These are phyloP conservation scores for Amyloporia xantha DNA, from an alignment of 768 basidiomycete genomes.

Conservation along the genomic window DNA sequence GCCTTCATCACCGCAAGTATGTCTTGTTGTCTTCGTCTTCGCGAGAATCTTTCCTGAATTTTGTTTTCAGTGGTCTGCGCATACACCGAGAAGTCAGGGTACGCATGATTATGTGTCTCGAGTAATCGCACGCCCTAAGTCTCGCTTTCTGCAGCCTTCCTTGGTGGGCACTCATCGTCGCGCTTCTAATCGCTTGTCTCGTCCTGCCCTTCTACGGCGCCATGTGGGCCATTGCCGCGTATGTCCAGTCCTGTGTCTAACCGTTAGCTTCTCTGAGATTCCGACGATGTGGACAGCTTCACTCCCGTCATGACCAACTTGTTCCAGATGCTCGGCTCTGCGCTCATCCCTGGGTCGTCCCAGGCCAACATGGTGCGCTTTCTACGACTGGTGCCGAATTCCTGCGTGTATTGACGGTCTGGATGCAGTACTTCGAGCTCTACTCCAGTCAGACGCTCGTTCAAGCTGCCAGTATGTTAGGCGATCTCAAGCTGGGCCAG, in stretches of 20 bases:
- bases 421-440: slow-evolving; percentile 14
- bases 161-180: slow-evolving; percentile 44
- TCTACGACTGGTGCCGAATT: not conserved
- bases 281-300: not conserved
- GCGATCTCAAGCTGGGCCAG: slow-evolving; percentile 28
- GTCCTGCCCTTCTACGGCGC: slow-evolving; percentile 45
- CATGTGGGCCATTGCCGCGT: slow-evolving; percentile 10
- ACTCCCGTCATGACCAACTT: slow-evolving; percentile 16
- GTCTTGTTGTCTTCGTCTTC: not conserved
- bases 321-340: slow-evolving; percentile 44
- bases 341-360: slow-evolving; percentile 39
- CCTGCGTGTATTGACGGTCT: slow-evolving; percentile 27
- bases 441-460: slow-evolving; percentile 1
- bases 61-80: slow-evolving; percentile 1
- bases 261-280: not conserved
- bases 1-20: slow-evolving; percentile 3
- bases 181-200: slow-evolving; percentile 41
- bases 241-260: not conserved
- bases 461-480: slow-evolving; percentile 43
- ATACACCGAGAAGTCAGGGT: slow-evolving; percentile 5
- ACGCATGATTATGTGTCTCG: not conserved
- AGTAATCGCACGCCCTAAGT: not conserved
- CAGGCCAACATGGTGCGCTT: slow-evolving; percentile 40
- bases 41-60: not conserved
- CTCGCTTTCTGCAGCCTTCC: slow-evolving; percentile 30